A percentile compares a stretch with the other conserved stretches of the same genome.
Evolutionary conservation across 495 filamentous ascomycete genomes (phyloP).

Genomic region (Friedmanniomyces endolithicus): DNA sequence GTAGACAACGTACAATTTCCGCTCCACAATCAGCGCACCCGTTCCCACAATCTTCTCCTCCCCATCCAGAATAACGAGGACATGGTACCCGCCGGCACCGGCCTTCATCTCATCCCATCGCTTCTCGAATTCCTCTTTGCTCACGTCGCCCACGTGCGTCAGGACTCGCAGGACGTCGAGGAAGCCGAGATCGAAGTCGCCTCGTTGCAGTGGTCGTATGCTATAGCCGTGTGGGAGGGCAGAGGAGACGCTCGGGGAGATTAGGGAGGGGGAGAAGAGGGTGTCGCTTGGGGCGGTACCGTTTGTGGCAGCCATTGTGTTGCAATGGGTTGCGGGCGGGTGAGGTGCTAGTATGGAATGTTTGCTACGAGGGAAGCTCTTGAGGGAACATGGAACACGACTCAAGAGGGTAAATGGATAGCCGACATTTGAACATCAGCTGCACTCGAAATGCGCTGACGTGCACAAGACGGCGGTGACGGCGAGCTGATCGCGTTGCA

Average conservation of each 20-base stretch:
- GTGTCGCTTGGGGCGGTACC: constrained; percentile 32
- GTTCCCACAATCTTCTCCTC: constrained; percentile 64
- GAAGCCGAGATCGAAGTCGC: constrained; percentile 68
- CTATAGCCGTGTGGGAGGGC: constrained; percentile 68
- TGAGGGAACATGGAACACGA: background rate
- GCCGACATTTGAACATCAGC: background rate
- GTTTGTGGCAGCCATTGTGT: constrained; percentile 8
- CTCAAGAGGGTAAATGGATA: background rate
- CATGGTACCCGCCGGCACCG: constrained; percentile 71
- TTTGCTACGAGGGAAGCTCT: constrained; percentile 2
- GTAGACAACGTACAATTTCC: constrained; percentile 51
- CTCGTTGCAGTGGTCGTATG: constrained; percentile 63
- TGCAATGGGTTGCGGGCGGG: background rate
- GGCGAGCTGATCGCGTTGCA: background rate
- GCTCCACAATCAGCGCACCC: constrained; percentile 73
- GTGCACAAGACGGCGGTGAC: background rate
- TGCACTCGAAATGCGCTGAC: background rate
- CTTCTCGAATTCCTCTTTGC: constrained; percentile 57
- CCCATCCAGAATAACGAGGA: constrained; percentile 64
- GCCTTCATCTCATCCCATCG: constrained; percentile 75
- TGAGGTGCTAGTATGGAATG: background rate
- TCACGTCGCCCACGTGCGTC: constrained; percentile 84
- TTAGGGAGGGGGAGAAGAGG: constrained; percentile 65
- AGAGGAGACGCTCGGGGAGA: constrained; percentile 60
- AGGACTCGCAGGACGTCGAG: constrained; percentile 83